Evolutionary conservation across 148 eudicot species (phyloP), one percentile per base, ranked within the genome.

Genomic region (Silene conica): DNA sequence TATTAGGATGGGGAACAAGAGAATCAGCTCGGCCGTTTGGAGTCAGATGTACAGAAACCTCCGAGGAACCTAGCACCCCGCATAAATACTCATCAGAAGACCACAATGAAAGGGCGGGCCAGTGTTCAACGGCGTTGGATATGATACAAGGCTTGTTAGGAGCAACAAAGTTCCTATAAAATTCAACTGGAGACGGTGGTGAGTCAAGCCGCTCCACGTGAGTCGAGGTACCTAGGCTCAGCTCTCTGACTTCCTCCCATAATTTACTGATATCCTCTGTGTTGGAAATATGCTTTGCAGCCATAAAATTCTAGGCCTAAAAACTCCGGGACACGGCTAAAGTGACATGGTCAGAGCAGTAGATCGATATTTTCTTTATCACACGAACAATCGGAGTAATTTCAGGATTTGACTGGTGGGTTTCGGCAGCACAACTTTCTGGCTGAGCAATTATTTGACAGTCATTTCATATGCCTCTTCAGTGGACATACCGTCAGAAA

Each of bases 11-110:
- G 38, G 89, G 84, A 57, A 87, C 80, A 34, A 92, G 81, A 69
- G 98, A 79, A 70, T 95, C 97, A 76, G 98, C 97, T 25, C 74
- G 81, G 13, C 98, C 98, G 79, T 87, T 83, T 64, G 98, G 98
- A 52, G 97, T 88, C 79, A 95, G 82, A 85, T 95, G 98, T 74
- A 95, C 83, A 45, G 98, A 94, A 34, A 89, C 87, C 55, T 85
- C 34, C 62, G 90, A 38, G 72, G 88, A 77, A 23, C 87, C 81
- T 62, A 95, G 90, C 50, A 85, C 21, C 48, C 72, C 19, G 58
- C 79, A 77, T 54, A 92, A 93, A 81, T 88, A 85, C 74, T 80
- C 59, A 71, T 89, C 79, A 66, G 91, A 86, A 63, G 96, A 70
- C 99, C 99, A 95, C 34, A 86, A 72, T 58, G 92, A 79, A 84